Base-by-base conservation (phyloP, 2,329 filamentous ascomycete species). In the Colletotrichum sp. region DNA sequence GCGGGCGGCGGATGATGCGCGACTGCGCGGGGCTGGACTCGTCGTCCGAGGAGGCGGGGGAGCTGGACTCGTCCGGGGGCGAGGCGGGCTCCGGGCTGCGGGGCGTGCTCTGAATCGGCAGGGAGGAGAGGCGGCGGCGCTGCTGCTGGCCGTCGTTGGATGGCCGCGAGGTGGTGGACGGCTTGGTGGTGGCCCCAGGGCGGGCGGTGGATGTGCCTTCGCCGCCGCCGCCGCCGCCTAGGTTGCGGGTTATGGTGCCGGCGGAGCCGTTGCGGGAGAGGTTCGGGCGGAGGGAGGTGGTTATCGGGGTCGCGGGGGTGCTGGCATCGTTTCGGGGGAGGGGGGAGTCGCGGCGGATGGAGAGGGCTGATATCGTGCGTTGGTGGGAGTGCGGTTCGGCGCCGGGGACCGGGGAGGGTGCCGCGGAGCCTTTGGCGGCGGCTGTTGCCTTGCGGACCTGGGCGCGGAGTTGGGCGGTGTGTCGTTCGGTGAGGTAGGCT, bases 401-500 rank as follows among this genome's bases (percentile, higher is more conserved):
- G 36, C 89, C 88, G 18, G 90, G 91, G 18, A 90, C 81, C 3
- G 92, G 91, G 3, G 92, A 92, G 2, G 90, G 89, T 2, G 89
- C 88, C 22, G 88, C 85, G 5, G 92, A 92, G 72, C 90, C 90
- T 68, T 90, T 89, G 26, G 88, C 89, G 5, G 89, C 88, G 8
- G 89, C 90, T 4, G 90, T 92, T 59, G 93, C 92, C 82, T 94
- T 97, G 77, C 95, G 92, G 88, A 99, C 95, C 85, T 98, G 96
- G 24, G 95, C 96, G 79, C 95, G 92, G 64, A 99, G 95, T 83
- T 98, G 95, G 1, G 95, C 95, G 32, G 98, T 91, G 86, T 99
- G 95, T 68, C 95, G 91, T 83, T 99, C 96, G 82, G 97, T 98
- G 8, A 99, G 91, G 91, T 96, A 98, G 84, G 95, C 96, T 78